phyloP scores from a whole-genome alignment of 192 early-diverging fungal genomes.

The Allomyces arbusculus region DNA sequence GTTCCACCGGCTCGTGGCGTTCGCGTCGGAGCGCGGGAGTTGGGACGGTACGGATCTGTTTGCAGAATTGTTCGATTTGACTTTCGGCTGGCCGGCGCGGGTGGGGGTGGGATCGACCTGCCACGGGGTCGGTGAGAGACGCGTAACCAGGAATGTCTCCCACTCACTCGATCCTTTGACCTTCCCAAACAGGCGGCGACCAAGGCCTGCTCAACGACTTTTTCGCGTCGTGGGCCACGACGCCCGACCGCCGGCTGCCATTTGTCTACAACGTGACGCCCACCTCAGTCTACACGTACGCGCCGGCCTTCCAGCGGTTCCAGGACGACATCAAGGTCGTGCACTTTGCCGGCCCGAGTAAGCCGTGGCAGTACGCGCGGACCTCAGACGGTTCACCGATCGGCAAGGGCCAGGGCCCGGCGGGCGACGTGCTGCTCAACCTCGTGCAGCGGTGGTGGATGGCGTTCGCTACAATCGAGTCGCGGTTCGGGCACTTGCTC shows the following conservation, averaged over 20 bases:
- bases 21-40: constrained; percentile 31
- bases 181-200: constrained; percentile 45
- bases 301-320: constrained; percentile 64
- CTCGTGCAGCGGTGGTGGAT: constrained; percentile 53
- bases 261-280: constrained; percentile 84
- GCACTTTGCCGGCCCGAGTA: constrained; percentile 73
- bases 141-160: no score
- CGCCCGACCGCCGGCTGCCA: constrained; percentile 47
- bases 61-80: no score
- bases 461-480: constrained; percentile 35
- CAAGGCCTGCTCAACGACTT: constrained; percentile 83
- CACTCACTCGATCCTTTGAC: no score
- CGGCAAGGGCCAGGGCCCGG: constrained; percentile 18
- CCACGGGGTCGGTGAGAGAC: no score
- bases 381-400: constrained; percentile 35
- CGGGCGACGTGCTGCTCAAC: constrained; percentile 18
- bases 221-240: constrained; percentile 51
- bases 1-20: constrained; percentile 25
- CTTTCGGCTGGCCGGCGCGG: no score
- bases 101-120: no score
- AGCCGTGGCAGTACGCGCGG: constrained; percentile 73
- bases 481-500: background rate
- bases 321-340: constrained; percentile 47
- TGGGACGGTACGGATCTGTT: constrained; percentile 53
- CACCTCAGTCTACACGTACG: constrained; percentile 54